These are phyloP conservation scores for Pugionium cornutum DNA, from an alignment of 345 rosid genomes.

Conservation along the genomic window DNA sequence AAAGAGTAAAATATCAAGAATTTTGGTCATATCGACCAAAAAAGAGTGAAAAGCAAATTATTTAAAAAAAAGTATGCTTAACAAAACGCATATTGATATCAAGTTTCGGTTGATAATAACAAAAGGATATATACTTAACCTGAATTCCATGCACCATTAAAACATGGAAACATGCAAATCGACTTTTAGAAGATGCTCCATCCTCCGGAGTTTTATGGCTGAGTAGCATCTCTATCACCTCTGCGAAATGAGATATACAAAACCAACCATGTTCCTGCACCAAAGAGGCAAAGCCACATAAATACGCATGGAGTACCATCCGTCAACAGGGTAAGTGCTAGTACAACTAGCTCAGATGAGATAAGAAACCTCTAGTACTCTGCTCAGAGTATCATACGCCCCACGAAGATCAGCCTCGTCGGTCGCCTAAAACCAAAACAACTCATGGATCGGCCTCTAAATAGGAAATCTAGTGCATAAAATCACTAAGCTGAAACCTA, in stretches of 20 bases:
- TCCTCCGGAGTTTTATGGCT: constrained; percentile 58
- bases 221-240: constrained; percentile 72
- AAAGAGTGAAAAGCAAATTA: neutral
- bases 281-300: constrained; percentile 34
- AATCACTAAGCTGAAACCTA: neutral
- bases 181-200: constrained; percentile 54
- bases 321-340: neutral
- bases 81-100: neutral
- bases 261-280: constrained; percentile 78
- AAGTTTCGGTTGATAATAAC: constrained; percentile 15
- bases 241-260: constrained; percentile 61
- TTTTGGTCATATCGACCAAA: neutral
- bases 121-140: constrained; percentile 45
- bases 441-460: constrained; percentile 28
- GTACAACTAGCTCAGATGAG: constrained; percentile 22
- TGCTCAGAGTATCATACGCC: constrained; percentile 70
- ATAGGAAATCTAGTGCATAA: neutral
- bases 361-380: constrained; percentile 62
- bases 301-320: constrained; percentile 15
- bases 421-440: constrained; percentile 48
- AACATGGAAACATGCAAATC: constrained; percentile 69
- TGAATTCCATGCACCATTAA: constrained; percentile 69
- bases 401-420: constrained; percentile 56
- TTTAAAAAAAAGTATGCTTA: neutral
- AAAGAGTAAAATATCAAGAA: constrained; percentile 25